Percentiles rank a stretch among this genome's conserved stretches.
Evolutionary conservation across 495 filamentous ascomycete species (phyloP).

Genomic region (Haplographium delicatum): DNA sequence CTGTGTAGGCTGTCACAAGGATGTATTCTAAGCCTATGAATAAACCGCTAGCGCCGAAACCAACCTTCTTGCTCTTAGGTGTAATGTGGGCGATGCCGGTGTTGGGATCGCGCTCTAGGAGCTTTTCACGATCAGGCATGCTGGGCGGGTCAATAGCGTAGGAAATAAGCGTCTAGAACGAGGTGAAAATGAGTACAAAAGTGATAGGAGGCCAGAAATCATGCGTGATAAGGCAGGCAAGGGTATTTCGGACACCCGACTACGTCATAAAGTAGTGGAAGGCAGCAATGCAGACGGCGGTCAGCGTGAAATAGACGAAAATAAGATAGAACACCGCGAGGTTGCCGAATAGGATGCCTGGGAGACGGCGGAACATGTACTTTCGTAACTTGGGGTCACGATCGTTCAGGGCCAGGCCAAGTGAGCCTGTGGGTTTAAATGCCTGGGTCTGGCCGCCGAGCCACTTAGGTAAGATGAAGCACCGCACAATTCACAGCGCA

Average conservation of each 20-base stretch:
- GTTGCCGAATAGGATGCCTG: slow-evolving; percentile 20
- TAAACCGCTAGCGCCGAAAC: no score
- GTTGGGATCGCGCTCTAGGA: slow-evolving; percentile 38
- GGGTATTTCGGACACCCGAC: slow-evolving; percentile 15
- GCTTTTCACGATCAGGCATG: slow-evolving; percentile 39
- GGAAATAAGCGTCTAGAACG: slow-evolving; percentile 30
- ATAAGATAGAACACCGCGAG: slow-evolving; percentile 13
- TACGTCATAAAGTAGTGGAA: slow-evolving; percentile 1
- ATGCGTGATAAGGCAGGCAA: slow-evolving; percentile 40
- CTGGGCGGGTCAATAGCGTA: slow-evolving; percentile 41
- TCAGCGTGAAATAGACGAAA: slow-evolving; percentile 38
- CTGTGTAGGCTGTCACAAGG: no score
- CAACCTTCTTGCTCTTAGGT: no score
- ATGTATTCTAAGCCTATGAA: no score
- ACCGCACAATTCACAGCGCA: slow-evolving; percentile 18
- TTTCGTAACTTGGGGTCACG: slow-evolving; percentile 15
- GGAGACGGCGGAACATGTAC: slow-evolving; percentile 8
- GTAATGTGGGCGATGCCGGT: slow-evolving; percentile 44
- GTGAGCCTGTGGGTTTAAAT: slow-evolving; percentile 15
- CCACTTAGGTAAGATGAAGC: slow-evolving; percentile 20
- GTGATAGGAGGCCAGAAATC: slow-evolving; percentile 43
- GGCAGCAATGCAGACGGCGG: slow-evolving; percentile 32
- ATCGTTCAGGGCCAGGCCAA: slow-evolving; percentile 19
- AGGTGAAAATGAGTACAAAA: slow-evolving; percentile 35
- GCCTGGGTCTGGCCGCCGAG: slow-evolving; percentile 21